A percentile compares a stretch with the other conserved stretches of the same genome.
Conservation (phyloP, 2,329 filamentous ascomycete species). For the Colletotrichum simmondsii region DNA sequence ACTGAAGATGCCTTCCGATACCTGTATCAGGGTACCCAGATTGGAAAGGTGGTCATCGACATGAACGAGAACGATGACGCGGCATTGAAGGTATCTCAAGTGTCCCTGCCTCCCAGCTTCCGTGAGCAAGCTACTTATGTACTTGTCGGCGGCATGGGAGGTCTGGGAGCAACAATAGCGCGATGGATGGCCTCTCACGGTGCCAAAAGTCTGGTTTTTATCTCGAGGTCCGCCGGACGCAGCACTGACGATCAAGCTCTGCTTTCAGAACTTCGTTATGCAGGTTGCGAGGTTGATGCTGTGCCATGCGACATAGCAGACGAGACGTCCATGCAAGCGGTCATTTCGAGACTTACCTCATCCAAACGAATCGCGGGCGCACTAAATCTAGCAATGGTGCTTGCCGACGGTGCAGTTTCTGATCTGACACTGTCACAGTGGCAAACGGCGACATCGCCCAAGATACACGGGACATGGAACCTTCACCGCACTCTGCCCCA, state of each 20-base stretch:
- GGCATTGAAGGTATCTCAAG: background rate
- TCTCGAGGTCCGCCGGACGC: conserved; percentile 39
- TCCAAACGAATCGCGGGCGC: conserved; percentile 19
- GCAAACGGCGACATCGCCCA: conserved; percentile 47
- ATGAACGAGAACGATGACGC: background rate
- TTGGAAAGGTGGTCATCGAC: background rate
- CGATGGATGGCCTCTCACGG: conserved; percentile 43
- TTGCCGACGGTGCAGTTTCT: conserved; percentile 38
- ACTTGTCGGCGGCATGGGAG: conserved; percentile 45
- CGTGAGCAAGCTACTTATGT: conserved; percentile 16
- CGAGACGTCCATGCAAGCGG: background rate
- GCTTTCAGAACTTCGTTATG: background rate
- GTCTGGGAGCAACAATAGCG: conserved; percentile 41
- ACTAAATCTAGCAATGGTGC: conserved; percentile 17
- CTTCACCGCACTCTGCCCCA: conserved; percentile 43
- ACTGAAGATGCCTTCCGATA: background rate
- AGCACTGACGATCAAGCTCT: background rate
- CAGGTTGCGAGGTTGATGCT: background rate
- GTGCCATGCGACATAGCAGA: background rate
- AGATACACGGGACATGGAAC: conserved; percentile 55
- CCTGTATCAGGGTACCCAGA: background rate
- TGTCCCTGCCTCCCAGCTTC: background rate
- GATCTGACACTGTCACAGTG: conserved; percentile 49
- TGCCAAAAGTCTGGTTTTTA: conserved; percentile 40
- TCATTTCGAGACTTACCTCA: background rate